Evolutionary conservation across 2,329 filamentous ascomycete species (phyloP), one percentile per base, ranked within the genome.

Genomic region (Rasamsonia emersonii): DNA sequence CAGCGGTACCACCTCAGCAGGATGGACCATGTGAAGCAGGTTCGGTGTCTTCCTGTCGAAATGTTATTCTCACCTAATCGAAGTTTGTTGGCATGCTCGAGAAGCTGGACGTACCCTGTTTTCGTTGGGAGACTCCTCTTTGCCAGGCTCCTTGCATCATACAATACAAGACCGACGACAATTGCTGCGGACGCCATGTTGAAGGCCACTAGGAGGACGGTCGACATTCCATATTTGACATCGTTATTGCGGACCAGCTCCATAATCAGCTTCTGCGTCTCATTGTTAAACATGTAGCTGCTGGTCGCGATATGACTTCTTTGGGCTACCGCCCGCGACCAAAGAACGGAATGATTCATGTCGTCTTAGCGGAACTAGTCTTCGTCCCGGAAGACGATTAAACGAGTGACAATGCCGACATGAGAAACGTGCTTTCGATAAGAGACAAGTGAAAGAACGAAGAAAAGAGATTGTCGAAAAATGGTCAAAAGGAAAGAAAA

Each of bases 1-100:
- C 21, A 46, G 26, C 14, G 43, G 39, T 10, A 41, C 18, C 5
- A 41, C 30, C 10, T 45, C 42, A 9, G 42, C 39, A 18, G 43
- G 41, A 21, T 41, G 42, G 18, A 44, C 34, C 16, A 11, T 36
- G 1, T 27, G 25, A 32, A 43, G 29, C 6, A 38, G 32, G 9
- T 26, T 13, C 7, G 19, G 33, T 18, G 18, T 33, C 11, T 30
- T 37, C 26, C 40, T 42, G 19, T 11, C 20, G 32, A 11, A 13
- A 18, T 30, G 18, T 26, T 13, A 20, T 20, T 5, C 4, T n/a
- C 9, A 3, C 4, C 8, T 6, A n/a, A n/a, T 29, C 11, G 20
- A 17, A 15, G 9, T 18, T 26, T 14, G 9, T 9, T 9, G 16
- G 15, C 9, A 17, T 19, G 13, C n/a, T 11, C 10, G 14, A 6